phyloP scores from a whole-genome alignment of 345 rosid genomes.

The Populus simonii region DNA sequence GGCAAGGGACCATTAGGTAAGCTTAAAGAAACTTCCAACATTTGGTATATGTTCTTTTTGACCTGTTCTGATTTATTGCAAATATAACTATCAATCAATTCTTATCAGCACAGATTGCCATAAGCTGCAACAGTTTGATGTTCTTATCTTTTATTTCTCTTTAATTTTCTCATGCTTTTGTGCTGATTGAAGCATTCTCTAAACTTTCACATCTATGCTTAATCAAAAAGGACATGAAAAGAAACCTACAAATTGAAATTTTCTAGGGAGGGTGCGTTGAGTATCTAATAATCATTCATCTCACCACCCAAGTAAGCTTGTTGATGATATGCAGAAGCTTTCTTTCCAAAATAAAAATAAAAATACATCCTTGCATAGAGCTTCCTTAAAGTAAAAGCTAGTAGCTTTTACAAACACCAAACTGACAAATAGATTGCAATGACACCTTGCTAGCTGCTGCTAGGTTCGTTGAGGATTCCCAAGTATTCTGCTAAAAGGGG shows the following conservation, averaged over 20 bases:
- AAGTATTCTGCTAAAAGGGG: too few species aligned
- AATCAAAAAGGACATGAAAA: neutral
- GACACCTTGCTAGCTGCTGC: neutral
- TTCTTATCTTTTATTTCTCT: neutral
- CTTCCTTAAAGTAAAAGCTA: neutral
- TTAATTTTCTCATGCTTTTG: neutral
- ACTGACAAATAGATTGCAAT: neutral
- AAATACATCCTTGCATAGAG: neutral
- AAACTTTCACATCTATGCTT: neutral
- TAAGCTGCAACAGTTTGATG: neutral
- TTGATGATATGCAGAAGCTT: neutral
- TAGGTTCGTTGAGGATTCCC: neutral
- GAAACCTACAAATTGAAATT: neutral
- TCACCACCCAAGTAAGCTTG: neutral
- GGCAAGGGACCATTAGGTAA: conserved; percentile 96
- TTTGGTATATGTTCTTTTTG: neutral
- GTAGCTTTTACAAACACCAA: neutral
- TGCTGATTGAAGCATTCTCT: neutral
- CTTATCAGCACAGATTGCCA: neutral
- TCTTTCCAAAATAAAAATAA: neutral
- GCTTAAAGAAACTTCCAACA: conserved; percentile 13
- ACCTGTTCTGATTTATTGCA: neutral
- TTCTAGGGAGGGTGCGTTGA: neutral
- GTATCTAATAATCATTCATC: neutral
- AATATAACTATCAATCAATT: neutral